Base-by-base conservation (phyloP, 768 basidiomycete species). In the Gloeopeniophorella convolvens region DNA sequence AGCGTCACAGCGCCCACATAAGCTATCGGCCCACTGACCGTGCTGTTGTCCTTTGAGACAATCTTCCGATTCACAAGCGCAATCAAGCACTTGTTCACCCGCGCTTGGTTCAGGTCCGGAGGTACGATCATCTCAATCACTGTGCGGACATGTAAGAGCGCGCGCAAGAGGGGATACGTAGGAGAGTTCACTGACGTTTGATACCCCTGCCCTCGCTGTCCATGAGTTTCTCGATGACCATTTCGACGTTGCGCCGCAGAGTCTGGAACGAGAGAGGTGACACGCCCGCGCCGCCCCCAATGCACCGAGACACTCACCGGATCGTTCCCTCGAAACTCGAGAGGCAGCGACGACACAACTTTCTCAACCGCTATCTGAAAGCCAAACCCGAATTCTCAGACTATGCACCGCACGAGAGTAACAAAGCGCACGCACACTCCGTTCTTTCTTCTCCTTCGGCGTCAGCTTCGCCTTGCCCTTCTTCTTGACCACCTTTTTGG, bases 1-100 rank as follows among this genome's bases (percentile, higher is more conserved):
- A 39, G 20, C 15, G 31, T 39, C n/a, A 16, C 5, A 21, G 26
- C n/a, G 32, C 3, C 15, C 0, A 13, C 35, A 9, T 34, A 0
- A 12, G 7, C 2, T 30, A 42, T 20, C 12, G 21, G 1, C 31
- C 12, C 21, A 61, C 63, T 11, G 23, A 67, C 68, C 30, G 68
- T 61, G 48, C 63, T 64, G 50, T 73, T 87, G 35, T 87, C 82
- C 65, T 93, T 94, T 48, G 71, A 72, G 1, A 92, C 87, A 16
- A 89, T 76, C 62, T 94, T 95, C 42, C 89, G 76, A 62, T 85
- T 85, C 4, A 94, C 91, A 6, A 97, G 71, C 2, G 91, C 89
- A 45, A 97, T 91, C 31, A 97, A 73, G 59, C 91, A 95, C 64
- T 91, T 94, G 66, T 96, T 95, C 34, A 91, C 93, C 35, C 88